Base-by-base conservation (phyloP, 352 stramenopile genomes). In the Pythium guiyangense region DNA sequence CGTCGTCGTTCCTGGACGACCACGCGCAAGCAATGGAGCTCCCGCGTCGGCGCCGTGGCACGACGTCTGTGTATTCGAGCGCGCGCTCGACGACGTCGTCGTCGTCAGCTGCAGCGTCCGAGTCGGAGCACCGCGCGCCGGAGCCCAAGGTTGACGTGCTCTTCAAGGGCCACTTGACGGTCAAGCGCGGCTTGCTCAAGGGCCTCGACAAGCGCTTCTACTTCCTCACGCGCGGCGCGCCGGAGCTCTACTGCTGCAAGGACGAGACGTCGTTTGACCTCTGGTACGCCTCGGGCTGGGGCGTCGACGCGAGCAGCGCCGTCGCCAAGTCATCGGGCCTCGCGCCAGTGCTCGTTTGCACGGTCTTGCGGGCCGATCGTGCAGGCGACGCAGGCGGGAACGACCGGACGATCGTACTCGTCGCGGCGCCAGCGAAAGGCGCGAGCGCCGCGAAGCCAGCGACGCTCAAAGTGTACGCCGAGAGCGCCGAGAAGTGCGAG, bases 221-320 rank as follows among this genome's bases (percentile, higher is more conserved):
- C n/a, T n/a, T n/a, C n/a, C n/a, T n/a, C n/a, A n/a, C 71, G 75
- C 56, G 57, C 3, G 35, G 53, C 17, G 66, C 39, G 27, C 43
- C 78, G 1, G 73, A 87, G 29, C 56, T 91, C 12, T 91, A 74
- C 60, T 67, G 60, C 25, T 88, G 75, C 65, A 81, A 79, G 62
- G 77, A 89, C 55, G 74, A 91, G 61, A 73, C 66, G 48, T 71
- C 67, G 22, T 91, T 91, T 60, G 74, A 66, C 29, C 58, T 83
- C 29, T 91, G 81, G 81, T 53, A 75, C 55, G 63, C 69, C 2
- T 82, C 70, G 6, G 77, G 74, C 18, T 69, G 74, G 49, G 54
- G 72, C 27, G 57, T 84, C 49, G 71, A 72, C 4, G 65, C 57
- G 25, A 25, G 54, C 46, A 49, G 77, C 42, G 57, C 54, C 29